Conservation (phyloP, 345 rosid species). For the Conringia planisiliqua region DNA sequence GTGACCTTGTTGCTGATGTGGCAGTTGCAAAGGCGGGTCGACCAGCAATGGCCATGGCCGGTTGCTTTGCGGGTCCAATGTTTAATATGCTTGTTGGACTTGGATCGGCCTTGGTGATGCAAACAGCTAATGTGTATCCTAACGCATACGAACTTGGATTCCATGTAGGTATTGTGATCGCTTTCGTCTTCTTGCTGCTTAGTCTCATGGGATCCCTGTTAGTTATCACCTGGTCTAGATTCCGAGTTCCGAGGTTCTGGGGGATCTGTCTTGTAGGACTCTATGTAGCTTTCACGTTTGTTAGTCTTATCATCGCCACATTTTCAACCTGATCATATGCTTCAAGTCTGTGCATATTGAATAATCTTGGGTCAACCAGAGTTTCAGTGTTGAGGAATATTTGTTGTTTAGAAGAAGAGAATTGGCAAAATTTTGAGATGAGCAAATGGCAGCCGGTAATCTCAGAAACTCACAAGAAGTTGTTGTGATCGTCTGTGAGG, state of each 20-base stretch:
- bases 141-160: slow-evolving; percentile 72
- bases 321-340: slow-evolving; percentile 47
- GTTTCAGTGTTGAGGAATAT: background rate
- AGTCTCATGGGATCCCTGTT: slow-evolving; percentile 92
- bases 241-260: slow-evolving; percentile 88
- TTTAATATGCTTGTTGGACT: slow-evolving; percentile 98
- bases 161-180: slow-evolving; percentile 75
- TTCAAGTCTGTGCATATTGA: background rate
- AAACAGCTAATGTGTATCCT: slow-evolving; percentile 74
- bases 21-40: slow-evolving; percentile 97
- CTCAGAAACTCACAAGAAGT: background rate
- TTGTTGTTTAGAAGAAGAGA: background rate
- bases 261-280: slow-evolving; percentile 93
- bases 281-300: slow-evolving; percentile 60
- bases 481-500: background rate
- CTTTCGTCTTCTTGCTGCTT: slow-evolving; percentile 84
- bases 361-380: background rate
- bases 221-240: slow-evolving; percentile 91
- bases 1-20: slow-evolving; percentile 94
- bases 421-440: background rate
- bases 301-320: slow-evolving; percentile 62
- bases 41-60: slow-evolving; percentile 99
- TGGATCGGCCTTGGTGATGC: slow-evolving; percentile 72
- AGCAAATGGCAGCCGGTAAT: background rate
- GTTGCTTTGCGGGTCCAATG: slow-evolving; percentile 98